phyloP scores from a whole-genome alignment of 345 rosid species.

The Boechera divaricarpa region DNA sequence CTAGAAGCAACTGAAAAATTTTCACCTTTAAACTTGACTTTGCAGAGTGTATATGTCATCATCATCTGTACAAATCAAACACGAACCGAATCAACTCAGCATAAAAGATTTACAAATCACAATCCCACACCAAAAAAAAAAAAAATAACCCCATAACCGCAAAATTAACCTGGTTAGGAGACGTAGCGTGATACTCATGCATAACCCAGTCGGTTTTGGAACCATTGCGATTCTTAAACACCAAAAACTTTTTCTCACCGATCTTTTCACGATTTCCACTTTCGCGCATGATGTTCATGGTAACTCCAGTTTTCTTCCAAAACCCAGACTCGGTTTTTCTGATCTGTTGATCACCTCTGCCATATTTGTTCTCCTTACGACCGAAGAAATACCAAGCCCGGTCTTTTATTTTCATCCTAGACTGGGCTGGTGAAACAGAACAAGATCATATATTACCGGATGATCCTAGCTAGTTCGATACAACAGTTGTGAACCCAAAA shows the following conservation, averaged over 20 bases:
- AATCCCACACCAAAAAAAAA: no score
- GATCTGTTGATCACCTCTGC: conserved; percentile 16
- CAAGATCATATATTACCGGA: no score
- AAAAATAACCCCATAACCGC: no score
- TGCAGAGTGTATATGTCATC: no score
- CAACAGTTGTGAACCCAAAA: no score
- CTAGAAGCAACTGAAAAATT: no score
- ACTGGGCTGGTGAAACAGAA: no score
- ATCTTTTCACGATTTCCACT: conserved; percentile 21
- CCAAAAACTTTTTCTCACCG: conserved; percentile 55
- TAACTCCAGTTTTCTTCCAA: conserved; percentile 43
- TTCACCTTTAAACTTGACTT: no score
- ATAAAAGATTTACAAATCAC: no score
- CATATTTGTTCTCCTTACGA: conserved; percentile 27
- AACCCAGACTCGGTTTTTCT: conserved; percentile 19
- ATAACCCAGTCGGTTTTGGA: conserved; percentile 42
- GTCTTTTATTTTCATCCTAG: neutral
- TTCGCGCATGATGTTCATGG: conserved; percentile 25
- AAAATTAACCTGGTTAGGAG: neutral
- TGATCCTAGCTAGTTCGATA: no score
- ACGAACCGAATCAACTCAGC: no score
- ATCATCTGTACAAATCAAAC: no score
- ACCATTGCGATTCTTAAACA: conserved; percentile 39
- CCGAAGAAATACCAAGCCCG: conserved; percentile 14
- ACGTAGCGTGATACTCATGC: conserved; percentile 42